These are phyloP conservation scores for Arthroderma sp. DNA, from an alignment of 2,329 filamentous ascomycete species.

Conservation along the genomic window DNA sequence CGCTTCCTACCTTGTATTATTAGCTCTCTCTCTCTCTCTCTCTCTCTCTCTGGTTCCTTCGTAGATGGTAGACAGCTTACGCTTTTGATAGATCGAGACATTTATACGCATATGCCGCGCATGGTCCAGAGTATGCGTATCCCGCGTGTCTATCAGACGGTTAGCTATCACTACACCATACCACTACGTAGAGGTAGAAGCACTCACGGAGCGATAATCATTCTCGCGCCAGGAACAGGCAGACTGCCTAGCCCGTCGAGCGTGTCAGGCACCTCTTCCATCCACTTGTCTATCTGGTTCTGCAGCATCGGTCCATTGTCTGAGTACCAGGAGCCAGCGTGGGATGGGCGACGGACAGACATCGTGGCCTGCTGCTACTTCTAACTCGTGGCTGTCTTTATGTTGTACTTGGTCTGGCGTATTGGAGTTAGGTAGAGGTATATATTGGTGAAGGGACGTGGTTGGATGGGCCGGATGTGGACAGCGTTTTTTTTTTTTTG, in stretches of 20 bases:
- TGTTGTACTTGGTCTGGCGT: too few species aligned
- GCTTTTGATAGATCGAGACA: constrained; percentile 67
- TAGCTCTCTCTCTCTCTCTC: background rate
- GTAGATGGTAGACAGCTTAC: constrained; percentile 33
- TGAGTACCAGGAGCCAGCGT: constrained; percentile 84
- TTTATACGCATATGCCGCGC: constrained; percentile 92
- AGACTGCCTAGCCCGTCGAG: constrained; percentile 52
- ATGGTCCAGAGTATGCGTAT: constrained; percentile 80
- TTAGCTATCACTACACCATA: constrained; percentile 16
- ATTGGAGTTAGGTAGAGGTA: too few species aligned
- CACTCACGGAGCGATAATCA: constrained; percentile 85
- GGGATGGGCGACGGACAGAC: constrained; percentile 48
- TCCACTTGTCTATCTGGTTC: constrained; percentile 59
- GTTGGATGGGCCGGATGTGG: background rate
- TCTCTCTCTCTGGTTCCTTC: background rate
- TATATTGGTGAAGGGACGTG: background rate
- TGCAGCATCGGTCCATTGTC: constrained; percentile 48
- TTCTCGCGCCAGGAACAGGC: constrained; percentile 61
- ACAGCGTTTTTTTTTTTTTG: too few species aligned
- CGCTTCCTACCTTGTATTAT: constrained; percentile 50
- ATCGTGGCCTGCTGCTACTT: constrained; percentile 17
- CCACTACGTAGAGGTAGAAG: background rate
- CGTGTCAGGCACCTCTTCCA: constrained; percentile 56
- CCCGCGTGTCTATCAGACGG: constrained; percentile 63
- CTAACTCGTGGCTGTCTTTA: background rate